Evolutionary conservation across 495 filamentous ascomycete species (phyloP).

Genomic region (Penicillium goetzii): DNA sequence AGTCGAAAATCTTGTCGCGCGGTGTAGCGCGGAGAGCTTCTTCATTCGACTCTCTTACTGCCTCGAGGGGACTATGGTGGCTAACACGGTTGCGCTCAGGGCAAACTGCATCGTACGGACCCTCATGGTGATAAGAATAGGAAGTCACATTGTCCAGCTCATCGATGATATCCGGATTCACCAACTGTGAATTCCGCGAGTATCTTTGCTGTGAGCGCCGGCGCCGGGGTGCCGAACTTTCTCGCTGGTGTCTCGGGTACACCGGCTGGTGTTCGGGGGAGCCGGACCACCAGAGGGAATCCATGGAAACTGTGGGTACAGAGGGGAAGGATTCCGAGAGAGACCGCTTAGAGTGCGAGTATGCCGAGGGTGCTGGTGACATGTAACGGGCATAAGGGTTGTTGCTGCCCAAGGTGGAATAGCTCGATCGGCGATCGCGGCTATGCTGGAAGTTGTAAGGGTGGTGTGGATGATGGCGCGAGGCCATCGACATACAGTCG

Average conservation of each 20-base stretch:
- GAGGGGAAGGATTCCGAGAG: conserved; percentile 35
- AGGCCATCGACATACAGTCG: conserved; percentile 33
- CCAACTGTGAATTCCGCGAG: conserved; percentile 63
- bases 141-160: conserved; percentile 66
- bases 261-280: conserved; percentile 39
- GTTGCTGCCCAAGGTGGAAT: conserved; percentile 33
- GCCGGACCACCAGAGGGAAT: conserved; percentile 33
- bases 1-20: conserved; percentile 74
- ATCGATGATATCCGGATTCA: conserved; percentile 81
- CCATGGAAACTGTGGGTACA: conserved; percentile 21
- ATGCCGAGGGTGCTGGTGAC: conserved; percentile 35
- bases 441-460: conserved; percentile 26
- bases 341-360: conserved; percentile 26
- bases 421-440: conserved; percentile 11
- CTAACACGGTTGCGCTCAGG: conserved; percentile 68
- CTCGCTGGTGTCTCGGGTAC: conserved; percentile 33
- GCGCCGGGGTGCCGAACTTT: conserved; percentile 21
- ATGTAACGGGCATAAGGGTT: conserved; percentile 45
- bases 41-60: conserved; percentile 70
- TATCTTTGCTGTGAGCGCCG: conserved; percentile 37
- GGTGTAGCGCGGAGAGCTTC: conserved; percentile 86
- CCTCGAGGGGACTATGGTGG: conserved; percentile 72
- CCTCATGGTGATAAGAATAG: conserved; percentile 81
- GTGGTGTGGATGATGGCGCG: conserved; percentile 33
- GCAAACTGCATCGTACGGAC: conserved; percentile 86